Evolutionary conservation across 2,329 filamentous ascomycete genomes (phyloP).

Genomic region (Epichloe sp.): DNA sequence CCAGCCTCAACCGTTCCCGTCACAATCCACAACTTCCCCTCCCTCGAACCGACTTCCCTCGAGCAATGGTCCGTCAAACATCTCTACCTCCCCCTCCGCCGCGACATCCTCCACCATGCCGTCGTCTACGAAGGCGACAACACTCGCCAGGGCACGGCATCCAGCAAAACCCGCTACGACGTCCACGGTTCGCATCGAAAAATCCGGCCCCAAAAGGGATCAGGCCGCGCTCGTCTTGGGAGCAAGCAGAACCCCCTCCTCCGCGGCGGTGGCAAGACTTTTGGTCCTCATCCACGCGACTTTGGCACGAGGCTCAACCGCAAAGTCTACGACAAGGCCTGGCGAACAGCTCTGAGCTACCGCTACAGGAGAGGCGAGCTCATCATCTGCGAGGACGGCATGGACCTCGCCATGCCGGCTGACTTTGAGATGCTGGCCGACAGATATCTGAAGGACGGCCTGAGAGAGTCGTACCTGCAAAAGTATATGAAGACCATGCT

Average conservation of each 20-base stretch:
- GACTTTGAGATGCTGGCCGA: conserved; percentile 33
- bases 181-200: conserved; percentile 76
- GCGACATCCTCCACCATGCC: conserved; percentile 85
- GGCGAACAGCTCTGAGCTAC: conserved; percentile 87
- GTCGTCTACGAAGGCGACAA: conserved; percentile 86
- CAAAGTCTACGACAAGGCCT: conserved; percentile 92
- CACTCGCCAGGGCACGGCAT: conserved; percentile 76
- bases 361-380: conserved; percentile 79
- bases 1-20: conserved; percentile 55
- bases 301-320: conserved; percentile 71
- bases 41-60: conserved; percentile 69
- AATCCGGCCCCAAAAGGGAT: conserved; percentile 76
- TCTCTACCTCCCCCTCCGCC: conserved; percentile 79
- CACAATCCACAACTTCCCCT: conserved; percentile 83
- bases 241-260: conserved; percentile 70
- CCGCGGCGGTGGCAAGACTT: conserved; percentile 72
- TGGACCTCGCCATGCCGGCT: conserved; percentile 49
- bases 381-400: conserved; percentile 66
- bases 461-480: conserved; percentile 43
- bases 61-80: conserved; percentile 70
- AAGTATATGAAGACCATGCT: conserved; percentile 58
- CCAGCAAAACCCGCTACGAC: conserved; percentile 67
- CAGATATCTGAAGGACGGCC: conserved; percentile 31
- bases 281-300: conserved; percentile 85
- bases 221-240: conserved; percentile 66